phyloP scores from a whole-genome alignment of 805 yeast species.

The Candida boidinii region DNA sequence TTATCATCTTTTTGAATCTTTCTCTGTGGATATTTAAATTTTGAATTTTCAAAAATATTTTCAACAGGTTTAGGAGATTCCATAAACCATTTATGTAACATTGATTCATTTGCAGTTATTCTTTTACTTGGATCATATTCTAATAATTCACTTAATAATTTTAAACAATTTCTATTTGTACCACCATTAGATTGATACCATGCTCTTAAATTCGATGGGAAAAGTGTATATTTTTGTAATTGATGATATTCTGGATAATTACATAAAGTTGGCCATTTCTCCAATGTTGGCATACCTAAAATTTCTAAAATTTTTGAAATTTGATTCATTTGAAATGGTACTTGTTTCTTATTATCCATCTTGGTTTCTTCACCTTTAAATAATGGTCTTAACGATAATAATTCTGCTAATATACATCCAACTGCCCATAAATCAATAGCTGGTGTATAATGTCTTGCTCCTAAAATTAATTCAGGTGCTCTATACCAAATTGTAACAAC shows the following conservation, averaged over 20 bases:
- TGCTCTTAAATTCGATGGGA: conserved; percentile 61
- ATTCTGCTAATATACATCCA: conserved; percentile 90
- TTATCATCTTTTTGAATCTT: conserved; percentile 82
- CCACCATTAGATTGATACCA: conserved; percentile 89
- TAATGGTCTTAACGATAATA: conserved; percentile 80
- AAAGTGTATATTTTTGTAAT: conserved; percentile 48
- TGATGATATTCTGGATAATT: conserved; percentile 80
- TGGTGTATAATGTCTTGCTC: conserved; percentile 88
- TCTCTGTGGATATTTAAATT: conserved; percentile 72
- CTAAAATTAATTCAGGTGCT: conserved; percentile 86
- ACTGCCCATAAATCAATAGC: conserved; percentile 94
- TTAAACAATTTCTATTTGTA: conserved; percentile 57
- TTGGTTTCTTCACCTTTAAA: conserved; percentile 98
- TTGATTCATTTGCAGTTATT: conserved; percentile 68
- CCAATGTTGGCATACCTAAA: conserved; percentile 77
- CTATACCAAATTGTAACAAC: conserved; percentile 97
- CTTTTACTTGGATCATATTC: conserved; percentile 80
- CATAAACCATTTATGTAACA: conserved; percentile 67
- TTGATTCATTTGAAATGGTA: conserved; percentile 92
- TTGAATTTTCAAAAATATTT: conserved; percentile 74
- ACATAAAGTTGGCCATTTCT: conserved; percentile 72
- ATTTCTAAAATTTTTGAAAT: conserved; percentile 84
- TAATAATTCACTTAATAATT: conserved; percentile 53
- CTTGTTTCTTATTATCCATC: conserved; percentile 85
- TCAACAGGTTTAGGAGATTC: conserved; percentile 60